Evolutionary conservation across 768 basidiomycete genomes (phyloP).

Genomic region (Termitomyces sp.): DNA sequence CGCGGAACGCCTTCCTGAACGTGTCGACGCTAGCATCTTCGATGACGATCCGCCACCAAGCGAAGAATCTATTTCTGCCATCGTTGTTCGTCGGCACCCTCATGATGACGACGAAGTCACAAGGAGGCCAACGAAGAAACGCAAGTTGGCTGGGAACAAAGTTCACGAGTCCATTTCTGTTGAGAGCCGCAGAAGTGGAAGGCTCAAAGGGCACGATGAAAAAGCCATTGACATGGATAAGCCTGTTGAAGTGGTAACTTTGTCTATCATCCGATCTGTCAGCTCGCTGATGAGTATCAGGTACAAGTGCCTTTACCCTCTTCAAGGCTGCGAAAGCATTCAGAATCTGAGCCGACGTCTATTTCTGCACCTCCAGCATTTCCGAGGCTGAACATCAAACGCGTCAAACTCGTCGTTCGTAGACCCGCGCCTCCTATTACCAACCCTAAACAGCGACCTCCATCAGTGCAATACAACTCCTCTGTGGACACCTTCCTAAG

Average conservation of each 20-base stretch:
- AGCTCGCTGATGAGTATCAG: neutral
- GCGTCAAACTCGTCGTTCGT: constrained; percentile 68
- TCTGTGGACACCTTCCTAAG: constrained; percentile 58
- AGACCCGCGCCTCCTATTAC: constrained; percentile 59
- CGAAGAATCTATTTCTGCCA: constrained; percentile 7
- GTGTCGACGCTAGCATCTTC: neutral
- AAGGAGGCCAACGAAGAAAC: constrained; percentile 10
- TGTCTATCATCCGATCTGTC: too few species aligned
- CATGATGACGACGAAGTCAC: neutral
- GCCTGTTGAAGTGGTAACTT: neutral
- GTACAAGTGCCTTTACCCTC: constrained; percentile 6
- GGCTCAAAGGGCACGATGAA: constrained; percentile 15
- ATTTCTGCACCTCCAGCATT: constrained; percentile 17
- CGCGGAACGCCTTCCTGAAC: neutral
- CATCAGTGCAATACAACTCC: constrained; percentile 45
- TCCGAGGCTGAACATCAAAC: constrained; percentile 46
- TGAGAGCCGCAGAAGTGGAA: constrained; percentile 17
- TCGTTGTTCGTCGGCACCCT: constrained; percentile 5
- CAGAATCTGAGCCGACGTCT: neutral
- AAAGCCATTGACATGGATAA: neutral
- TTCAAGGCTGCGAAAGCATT: neutral
- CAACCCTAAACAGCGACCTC: constrained; percentile 67
- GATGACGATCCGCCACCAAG: constrained; percentile 7
- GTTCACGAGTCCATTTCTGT: constrained; percentile 13
- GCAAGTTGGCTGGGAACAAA: constrained; percentile 11